Evolutionary conservation across 2,329 filamentous ascomycete species (phyloP), one percentile per base, ranked within the genome.

Genomic region (Fusarium oxysporum): DNA sequence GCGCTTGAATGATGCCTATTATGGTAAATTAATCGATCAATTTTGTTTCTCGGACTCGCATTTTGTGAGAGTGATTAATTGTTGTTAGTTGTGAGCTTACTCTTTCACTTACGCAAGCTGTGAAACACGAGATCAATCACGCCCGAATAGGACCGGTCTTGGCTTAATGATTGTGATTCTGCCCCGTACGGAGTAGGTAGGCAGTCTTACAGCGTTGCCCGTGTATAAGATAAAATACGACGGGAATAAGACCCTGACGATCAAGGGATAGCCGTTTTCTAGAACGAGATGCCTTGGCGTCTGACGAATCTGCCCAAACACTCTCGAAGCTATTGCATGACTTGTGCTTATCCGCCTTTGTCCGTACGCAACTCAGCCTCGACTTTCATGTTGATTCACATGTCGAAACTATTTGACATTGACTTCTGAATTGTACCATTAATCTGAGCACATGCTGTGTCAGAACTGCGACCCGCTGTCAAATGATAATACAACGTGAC

Each of bases 401-500:
- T 30, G 19, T 1, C 11, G 23, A 54, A 38, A 41, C 19, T 28
- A 12, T 12, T 30, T 9, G 19, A 6, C 21, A 8, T 21, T 14
- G 19, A 25, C 17, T 16, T 38, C 8, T 25, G 4, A 23, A 32
- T 25, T 10, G 21, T 14, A 38, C 23, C 35, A 17, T 23, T 9
- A 10, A 23, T 19, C 9, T 17, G 41, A 25, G 30, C 37, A 61
- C 16, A 47, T 40, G 16, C 47, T 62, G 25, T 40, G 21, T 10
- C 13, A 38, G 13, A 30, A 37, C 47, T 43, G 13, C 5, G n/a
- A 4, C 8, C 2, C 7, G 5, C 3, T 25, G 17, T 19, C 6
- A 21, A 60, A 28, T 38, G 23, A 35, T 14, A 54, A 71, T 55
- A 44, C 69, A 72, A 55, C 35, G 38, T 70, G 66, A 41, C 65